Base-by-base conservation (phyloP, 139 green algal species). In the Volvox africanus region DNA sequence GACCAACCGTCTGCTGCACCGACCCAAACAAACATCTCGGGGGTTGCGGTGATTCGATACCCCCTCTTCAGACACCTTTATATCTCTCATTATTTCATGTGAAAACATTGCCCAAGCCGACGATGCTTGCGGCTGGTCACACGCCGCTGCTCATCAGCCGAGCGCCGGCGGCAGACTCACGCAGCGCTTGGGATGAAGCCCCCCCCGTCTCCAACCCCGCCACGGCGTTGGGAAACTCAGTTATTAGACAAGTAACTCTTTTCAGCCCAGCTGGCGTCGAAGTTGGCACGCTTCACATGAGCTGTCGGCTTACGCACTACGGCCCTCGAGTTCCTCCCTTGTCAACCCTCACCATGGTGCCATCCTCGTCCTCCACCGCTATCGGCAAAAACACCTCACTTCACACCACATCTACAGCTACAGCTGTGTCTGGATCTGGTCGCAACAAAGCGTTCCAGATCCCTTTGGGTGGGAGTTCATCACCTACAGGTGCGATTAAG, bases 81-180 rank as follows among this genome's bases (percentile, higher is more conserved):
- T 93, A 92, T 26, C 65, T 90, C 17, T 93, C 91, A 26, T 73
- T 93, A 0, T 87, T 93, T n/a, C 77, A 93, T 36, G 62, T 92
- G 5, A 87, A 90, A 61, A 85, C 87, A 13, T 87, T 91, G 30
- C 91, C 91, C 44, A 89, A 89, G 62, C 91, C 91, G 28, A 90
- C 73, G n/a, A 77, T 92, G 37, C 75, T 93, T 0, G 91, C 87
- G 24, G 73, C 91, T 0, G 91, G 87, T 36, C 71, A 67, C 61
- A 93, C 91, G 35, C 91, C 91, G 35, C 73, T 93, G 14, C 82
- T 92, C 62, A 88, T 93, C 62, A 90, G 61, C 35, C n/a, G 67
- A 21, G 76, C 86, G 50, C 73, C 61, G 21, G n/a, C 19, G 32
- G 21, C 50, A 20, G 22, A 26, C 5, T 19, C 65, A n/a, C 44